Evolutionary conservation across 2,329 filamentous ascomycete species (phyloP).

Genomic region (Fusarium sambucinum): DNA sequence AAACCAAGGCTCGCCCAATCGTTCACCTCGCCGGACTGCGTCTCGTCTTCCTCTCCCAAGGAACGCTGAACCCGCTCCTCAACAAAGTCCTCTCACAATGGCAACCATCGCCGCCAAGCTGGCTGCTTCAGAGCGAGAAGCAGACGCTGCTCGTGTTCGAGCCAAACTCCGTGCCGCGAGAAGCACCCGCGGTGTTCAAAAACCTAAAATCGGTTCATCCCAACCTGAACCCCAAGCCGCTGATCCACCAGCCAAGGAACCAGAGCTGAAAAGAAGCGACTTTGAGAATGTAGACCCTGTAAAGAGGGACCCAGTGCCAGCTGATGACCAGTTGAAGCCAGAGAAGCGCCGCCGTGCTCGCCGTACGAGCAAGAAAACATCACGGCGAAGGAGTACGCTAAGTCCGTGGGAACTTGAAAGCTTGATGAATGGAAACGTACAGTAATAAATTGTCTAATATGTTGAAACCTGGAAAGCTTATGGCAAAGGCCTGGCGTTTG

Average conservation of each 20-base stretch:
- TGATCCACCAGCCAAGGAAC: constrained; percentile 11
- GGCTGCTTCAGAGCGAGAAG: constrained; percentile 72
- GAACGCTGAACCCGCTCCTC: constrained; percentile 55
- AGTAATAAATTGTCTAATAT: constrained; percentile 49
- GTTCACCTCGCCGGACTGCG: constrained; percentile 38
- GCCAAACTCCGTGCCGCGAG: constrained; percentile 71
- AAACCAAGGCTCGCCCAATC: constrained; percentile 26
- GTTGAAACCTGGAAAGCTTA: constrained; percentile 37
- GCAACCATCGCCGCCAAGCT: constrained; percentile 72
- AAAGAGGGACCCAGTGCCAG: constrained; percentile 49
- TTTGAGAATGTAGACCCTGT: constrained; percentile 52
- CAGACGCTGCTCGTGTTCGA: constrained; percentile 71
- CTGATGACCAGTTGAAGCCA: constrained; percentile 45
- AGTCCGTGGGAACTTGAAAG: constrained; percentile 80
- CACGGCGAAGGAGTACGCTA: constrained; percentile 77
- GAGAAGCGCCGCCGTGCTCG: constrained; percentile 64
- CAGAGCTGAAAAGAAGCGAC: constrained; percentile 17
- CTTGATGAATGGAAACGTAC: constrained; percentile 65
- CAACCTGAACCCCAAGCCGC: constrained; percentile 34
- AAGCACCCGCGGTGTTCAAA: constrained; percentile 52
- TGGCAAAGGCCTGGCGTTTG: constrained; percentile 41
- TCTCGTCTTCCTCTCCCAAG: constrained; percentile 51
- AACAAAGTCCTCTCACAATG: constrained; percentile 71
- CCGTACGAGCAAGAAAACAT: constrained; percentile 67
- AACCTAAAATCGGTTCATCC: constrained; percentile 45